These are phyloP conservation scores for Acanthamoeba castellanii DNA, from an alignment of 208 protist genomes.

Conservation along the genomic window DNA sequence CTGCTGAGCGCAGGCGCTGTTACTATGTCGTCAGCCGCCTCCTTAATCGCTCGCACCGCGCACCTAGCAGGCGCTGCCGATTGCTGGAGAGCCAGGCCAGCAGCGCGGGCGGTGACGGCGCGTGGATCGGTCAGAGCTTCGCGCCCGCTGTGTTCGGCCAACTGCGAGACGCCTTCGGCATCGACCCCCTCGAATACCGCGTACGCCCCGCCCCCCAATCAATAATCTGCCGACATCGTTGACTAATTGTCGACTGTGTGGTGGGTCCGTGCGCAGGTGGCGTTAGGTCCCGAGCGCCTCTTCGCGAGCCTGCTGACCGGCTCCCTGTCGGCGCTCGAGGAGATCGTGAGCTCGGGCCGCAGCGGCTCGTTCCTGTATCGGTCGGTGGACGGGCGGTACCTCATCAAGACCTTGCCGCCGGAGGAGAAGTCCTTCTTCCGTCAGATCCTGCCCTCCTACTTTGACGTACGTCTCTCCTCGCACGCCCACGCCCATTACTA, in stretches of 20 bases:
- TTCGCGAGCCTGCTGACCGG: constrained; percentile 28
- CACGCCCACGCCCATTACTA: neutral
- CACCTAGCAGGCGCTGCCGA: neutral
- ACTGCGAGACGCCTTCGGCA: neutral
- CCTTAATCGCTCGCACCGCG: no score
- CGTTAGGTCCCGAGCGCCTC: constrained; percentile 17
- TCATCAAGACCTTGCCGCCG: constrained; percentile 37
- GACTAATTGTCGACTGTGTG: no score
- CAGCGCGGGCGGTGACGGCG: no score
- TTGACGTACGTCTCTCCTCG: neutral
- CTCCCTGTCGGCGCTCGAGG: neutral
- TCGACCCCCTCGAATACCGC: neutral
- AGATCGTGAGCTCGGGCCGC: constrained; percentile 46
- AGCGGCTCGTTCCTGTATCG: constrained; percentile 55
- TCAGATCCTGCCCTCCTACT: constrained; percentile 30
- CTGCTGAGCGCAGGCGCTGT: neutral
- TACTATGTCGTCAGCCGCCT: no score
- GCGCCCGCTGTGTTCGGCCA: constrained; percentile 20
- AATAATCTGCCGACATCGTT: no score
- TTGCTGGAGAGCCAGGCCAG: neutral
- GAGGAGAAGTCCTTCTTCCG: constrained; percentile 44
- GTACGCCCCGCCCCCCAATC: neutral
- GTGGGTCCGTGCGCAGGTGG: neutral
- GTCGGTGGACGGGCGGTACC: constrained; percentile 21
- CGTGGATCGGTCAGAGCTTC: neutral